Conservation (phyloP, 2,329 filamentous ascomycete species). For the Monilinia aucupariae region DNA sequence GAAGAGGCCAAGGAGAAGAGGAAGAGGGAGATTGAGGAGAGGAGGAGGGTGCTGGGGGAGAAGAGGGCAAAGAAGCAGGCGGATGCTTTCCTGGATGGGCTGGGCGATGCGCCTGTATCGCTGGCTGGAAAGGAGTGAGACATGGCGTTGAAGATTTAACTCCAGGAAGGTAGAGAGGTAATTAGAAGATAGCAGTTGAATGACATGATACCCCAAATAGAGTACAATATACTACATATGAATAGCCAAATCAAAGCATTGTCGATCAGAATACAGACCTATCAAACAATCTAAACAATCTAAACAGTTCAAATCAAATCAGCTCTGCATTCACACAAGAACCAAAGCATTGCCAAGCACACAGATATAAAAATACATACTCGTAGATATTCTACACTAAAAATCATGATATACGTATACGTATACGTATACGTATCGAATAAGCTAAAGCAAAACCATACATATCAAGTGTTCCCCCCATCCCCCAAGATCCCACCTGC, state of each 20-base stretch:
- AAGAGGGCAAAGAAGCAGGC: conserved; percentile 61
- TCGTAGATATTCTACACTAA: not conserved
- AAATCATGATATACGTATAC: conserved; percentile 5
- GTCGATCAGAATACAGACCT: too few species aligned
- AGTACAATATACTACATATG: too few species aligned
- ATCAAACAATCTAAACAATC: too few species aligned
- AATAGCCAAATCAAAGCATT: too few species aligned
- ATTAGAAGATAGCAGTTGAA: too few species aligned
- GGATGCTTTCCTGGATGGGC: conserved; percentile 63
- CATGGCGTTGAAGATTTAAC: not conserved
- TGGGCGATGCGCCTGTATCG: conserved; percentile 36
- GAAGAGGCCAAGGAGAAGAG: conserved; percentile 54
- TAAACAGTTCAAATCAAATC: too few species aligned
- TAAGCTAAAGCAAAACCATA: not conserved
- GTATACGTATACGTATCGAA: conserved; percentile 7
- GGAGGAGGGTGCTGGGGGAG: conserved; percentile 41
- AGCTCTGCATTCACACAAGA: not conserved
- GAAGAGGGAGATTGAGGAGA: conserved; percentile 57
- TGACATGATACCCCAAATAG: not conserved
- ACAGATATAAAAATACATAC: not conserved
- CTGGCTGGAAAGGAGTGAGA: not conserved
- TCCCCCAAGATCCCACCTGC: not conserved
- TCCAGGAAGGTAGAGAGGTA: too few species aligned
- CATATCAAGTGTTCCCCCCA: not conserved
- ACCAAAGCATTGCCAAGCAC: not conserved